Conservation (phyloP, 768 basidiomycete species). For the Lentinula aciculospora region DNA sequence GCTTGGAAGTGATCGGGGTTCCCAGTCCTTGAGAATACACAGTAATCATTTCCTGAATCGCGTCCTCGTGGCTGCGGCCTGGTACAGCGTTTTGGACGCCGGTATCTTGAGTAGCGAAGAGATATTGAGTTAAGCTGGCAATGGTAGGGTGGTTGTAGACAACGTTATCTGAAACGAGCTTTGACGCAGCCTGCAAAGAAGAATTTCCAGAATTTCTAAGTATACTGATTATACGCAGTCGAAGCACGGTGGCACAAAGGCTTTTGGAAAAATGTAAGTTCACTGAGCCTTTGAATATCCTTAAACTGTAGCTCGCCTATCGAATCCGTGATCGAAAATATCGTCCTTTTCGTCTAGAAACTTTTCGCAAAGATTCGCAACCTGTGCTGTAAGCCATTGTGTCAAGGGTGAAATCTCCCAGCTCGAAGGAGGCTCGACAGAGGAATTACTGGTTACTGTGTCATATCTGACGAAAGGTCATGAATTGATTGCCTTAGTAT, state of each 20-base stretch:
- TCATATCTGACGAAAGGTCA: conserved; percentile 18
- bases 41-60: conserved; percentile 32
- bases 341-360: conserved; percentile 12
- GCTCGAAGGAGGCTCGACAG: conserved; percentile 15
- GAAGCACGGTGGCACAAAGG: conserved; percentile 22
- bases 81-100: neutral
- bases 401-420: conserved; percentile 6
- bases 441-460: conserved; percentile 17
- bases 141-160: conserved; percentile 24
- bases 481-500: too few relatives aligned
- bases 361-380: conserved; percentile 20
- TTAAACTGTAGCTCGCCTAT: conserved; percentile 10
- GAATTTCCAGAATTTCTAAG: conserved; percentile 18
- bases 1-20: neutral
- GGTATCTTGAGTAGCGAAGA: conserved; percentile 11
- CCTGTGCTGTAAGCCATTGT: conserved; percentile 17
- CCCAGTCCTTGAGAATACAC: conserved; percentile 23
- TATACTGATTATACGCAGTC: conserved; percentile 26
- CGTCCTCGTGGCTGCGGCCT: conserved; percentile 11
- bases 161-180: conserved; percentile 13
- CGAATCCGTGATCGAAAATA: conserved; percentile 24
- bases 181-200: conserved; percentile 13
- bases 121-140: conserved; percentile 16
- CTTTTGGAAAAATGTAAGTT: conserved; percentile 12
- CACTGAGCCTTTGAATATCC: conserved; percentile 6